Evolutionary conservation across 352 stramenopile species (phyloP).

Genomic region (Phytophthora colocasiae): DNA sequence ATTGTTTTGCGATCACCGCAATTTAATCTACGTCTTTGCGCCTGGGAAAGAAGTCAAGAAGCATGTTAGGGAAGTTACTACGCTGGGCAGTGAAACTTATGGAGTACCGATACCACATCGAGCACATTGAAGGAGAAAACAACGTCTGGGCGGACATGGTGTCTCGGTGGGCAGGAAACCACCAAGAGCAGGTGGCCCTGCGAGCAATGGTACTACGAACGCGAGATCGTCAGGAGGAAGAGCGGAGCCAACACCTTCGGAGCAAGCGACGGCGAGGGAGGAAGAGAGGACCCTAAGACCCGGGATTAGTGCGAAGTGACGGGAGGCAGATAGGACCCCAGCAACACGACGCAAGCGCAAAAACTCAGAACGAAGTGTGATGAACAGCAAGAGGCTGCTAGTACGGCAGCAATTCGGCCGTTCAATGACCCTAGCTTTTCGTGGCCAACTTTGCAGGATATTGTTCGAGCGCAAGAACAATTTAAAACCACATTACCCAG

Average conservation of each 20-base stretch:
- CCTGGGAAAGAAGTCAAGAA: slow-evolving; percentile 19
- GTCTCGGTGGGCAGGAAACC: neutral
- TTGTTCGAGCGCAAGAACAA: too few relatives aligned
- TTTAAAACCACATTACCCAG: too few relatives aligned
- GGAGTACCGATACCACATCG: slow-evolving; percentile 19
- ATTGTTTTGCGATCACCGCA: slow-evolving; percentile 3
- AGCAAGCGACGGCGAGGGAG: slow-evolving; percentile 2
- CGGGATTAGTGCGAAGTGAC: neutral
- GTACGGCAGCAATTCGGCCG: neutral
- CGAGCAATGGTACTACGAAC: neutral
- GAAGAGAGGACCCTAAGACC: slow-evolving; percentile 9
- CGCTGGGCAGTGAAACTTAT: slow-evolving; percentile 14
- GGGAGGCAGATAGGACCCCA: slow-evolving; percentile 16
- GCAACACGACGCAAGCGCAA: neutral
- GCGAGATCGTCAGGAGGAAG: slow-evolving; percentile 6
- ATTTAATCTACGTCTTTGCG: slow-evolving; percentile 11
- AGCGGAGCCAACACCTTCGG: neutral
- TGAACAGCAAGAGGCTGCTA: neutral
- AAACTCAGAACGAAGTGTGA: neutral
- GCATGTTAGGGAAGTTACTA: slow-evolving; percentile 17
- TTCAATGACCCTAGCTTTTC: too few relatives aligned
- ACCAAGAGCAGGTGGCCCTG: neutral
- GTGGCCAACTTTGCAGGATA: too few relatives aligned
- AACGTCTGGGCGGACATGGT: slow-evolving; percentile 28
- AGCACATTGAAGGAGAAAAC: slow-evolving; percentile 13